Evolutionary conservation across 768 basidiomycete genomes (phyloP), one percentile per base, ranked within the genome.

Genomic region (Lentinula guzmanii): DNA sequence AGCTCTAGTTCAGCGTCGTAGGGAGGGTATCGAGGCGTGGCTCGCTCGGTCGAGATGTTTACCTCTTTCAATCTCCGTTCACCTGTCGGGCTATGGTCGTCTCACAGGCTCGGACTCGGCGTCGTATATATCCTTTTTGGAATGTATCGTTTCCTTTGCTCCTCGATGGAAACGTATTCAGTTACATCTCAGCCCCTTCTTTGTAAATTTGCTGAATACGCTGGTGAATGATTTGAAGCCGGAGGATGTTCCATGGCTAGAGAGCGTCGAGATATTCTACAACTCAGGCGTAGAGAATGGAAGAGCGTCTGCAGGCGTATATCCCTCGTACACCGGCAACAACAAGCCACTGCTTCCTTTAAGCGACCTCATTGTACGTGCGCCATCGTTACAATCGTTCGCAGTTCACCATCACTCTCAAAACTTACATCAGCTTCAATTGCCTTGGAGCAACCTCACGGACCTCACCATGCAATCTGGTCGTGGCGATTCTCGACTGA

Each of bases 301-400:
- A 9, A 56, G 55, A 31, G 24, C 21, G 41, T 37, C 55, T 6
- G 28, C 58, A 18, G 58, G 21, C 13, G 45, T 59, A 10, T 59
- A 51, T 21, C 46, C 42, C 21, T 41, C 45, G 5, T 39, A 24
- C 10, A 31, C 43, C 13, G 13, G 43, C 46, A 34, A 41, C n/a
- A 16, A 33, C 15, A 46, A 59, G 18, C 58, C 58, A 15, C 18
- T 45, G 0, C 31, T 59, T 15, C 58, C 58, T 3, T 35, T 59
- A 13, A 31, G 21, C 16, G 58, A 50, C 16, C 45, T 59, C 33
- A 59, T 59, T 15, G 15, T 24, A 24, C 43, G 21, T 39, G 58
- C 58, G 4, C 43, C 45, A 28, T 59, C 58, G 7, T 39, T 59
- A 35, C 58, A 59, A 34, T 59, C 58, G 13, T 59, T 59, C 34